Evolutionary conservation across 2,329 filamentous ascomycete genomes (phyloP).

Genomic region (Colletotrichum godetiae): DNA sequence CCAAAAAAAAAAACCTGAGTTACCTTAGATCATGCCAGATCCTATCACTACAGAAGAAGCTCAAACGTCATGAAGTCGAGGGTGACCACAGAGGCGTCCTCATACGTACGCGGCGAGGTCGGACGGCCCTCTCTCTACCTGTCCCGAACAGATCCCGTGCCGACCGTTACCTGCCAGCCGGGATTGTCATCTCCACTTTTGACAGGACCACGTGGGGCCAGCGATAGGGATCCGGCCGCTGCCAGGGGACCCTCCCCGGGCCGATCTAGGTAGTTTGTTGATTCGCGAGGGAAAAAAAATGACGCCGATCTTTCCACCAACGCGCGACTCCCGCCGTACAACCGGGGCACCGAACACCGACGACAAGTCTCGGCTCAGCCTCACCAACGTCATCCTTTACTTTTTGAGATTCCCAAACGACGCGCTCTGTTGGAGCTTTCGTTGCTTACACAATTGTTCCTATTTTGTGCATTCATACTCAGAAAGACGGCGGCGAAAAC

Average conservation of each 20-base stretch:
- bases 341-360: background rate
- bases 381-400: background rate
- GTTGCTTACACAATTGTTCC: background rate
- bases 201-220: slow-evolving; percentile 25
- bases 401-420: background rate
- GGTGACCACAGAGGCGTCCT: background rate
- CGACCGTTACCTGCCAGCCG: slow-evolving; percentile 13
- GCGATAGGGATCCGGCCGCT: slow-evolving; percentile 5
- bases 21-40: no score
- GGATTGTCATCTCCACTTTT: slow-evolving; percentile 12
- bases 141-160: slow-evolving; percentile 1
- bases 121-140: background rate
- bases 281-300: background rate
- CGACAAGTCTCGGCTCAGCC: background rate
- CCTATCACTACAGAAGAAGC: no score
- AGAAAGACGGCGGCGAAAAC: background rate
- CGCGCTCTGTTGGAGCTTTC: background rate
- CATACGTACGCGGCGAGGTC: background rate
- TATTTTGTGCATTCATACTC: background rate
- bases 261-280: background rate
- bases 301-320: background rate
- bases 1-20: no score
- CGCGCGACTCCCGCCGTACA: background rate
- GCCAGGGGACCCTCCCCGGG: background rate
- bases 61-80: no score